These are phyloP conservation scores for Aureobasidium lini DNA, from an alignment of 2,329 filamentous ascomycete species.

Conservation along the genomic window DNA sequence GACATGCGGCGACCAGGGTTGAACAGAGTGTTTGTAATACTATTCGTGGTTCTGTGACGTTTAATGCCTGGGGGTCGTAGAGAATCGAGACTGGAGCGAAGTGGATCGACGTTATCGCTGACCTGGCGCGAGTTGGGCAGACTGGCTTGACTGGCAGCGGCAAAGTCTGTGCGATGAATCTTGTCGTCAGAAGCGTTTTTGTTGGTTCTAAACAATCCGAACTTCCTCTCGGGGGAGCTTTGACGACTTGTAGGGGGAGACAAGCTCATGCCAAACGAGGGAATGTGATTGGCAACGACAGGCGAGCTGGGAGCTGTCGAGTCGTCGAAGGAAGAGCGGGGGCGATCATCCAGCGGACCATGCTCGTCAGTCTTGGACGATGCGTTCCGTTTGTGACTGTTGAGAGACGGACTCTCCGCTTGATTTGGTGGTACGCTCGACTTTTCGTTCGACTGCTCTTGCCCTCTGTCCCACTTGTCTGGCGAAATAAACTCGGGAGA, in stretches of 20 bases:
- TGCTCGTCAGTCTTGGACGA: conserved; percentile 1
- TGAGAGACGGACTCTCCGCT: not conserved
- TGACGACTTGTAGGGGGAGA: conserved; percentile 31
- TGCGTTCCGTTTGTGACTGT: not conserved
- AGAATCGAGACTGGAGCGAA: conserved; percentile 29
- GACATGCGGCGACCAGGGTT: conserved; percentile 19
- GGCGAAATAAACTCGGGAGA: conserved; percentile 34
- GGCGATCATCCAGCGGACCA: conserved; percentile 20
- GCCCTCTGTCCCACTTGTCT: conserved; percentile 30
- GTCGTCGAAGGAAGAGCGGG: conserved; percentile 33
- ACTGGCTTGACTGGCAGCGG: conserved; percentile 13
- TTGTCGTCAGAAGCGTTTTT: conserved; percentile 25
- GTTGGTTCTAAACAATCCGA: conserved; percentile 35
- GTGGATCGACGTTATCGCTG: conserved; percentile 26
- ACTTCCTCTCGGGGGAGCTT: conserved; percentile 28
- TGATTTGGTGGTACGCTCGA: not conserved
- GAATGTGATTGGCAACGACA: conserved; percentile 24
- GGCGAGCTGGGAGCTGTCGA: conserved; percentile 34
- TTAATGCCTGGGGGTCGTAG: conserved; percentile 26
- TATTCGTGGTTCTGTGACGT: conserved; percentile 37
- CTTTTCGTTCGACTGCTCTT: not conserved
- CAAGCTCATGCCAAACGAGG: conserved; percentile 28
- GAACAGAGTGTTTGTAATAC: conserved; percentile 30
- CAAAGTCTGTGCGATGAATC: conserved; percentile 27
- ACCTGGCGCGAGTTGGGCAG: conserved; percentile 22